phyloP scores from a whole-genome alignment of 257 asterid genomes.

The Voacanga thouarsii region DNA sequence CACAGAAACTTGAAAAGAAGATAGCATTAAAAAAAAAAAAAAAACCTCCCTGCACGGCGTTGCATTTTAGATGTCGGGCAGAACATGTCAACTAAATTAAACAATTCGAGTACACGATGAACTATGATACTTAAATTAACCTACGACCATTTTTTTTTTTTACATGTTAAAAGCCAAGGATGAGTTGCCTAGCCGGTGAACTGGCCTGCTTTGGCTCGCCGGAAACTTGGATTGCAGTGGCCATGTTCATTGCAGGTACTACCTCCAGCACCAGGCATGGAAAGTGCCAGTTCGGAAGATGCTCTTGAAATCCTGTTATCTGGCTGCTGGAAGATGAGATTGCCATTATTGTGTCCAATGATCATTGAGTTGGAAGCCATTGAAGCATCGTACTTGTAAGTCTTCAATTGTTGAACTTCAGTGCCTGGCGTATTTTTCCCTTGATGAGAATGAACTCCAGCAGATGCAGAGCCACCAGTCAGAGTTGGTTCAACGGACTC shows the following conservation, averaged over 20 bases:
- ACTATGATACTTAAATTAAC: not conserved
- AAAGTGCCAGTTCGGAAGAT: conserved; percentile 33
- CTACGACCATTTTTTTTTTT: conserved; percentile 12
- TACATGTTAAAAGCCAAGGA: conserved; percentile 81
- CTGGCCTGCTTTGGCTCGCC: conserved; percentile 34
- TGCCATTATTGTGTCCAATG: conserved; percentile 15
- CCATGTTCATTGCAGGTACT: conserved; percentile 39
- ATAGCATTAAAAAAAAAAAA: no score
- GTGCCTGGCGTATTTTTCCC: conserved; percentile 13
- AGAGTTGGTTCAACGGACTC: conserved; percentile 30
- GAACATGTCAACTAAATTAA: conserved; percentile 8
- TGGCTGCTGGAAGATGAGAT: conserved; percentile 32
- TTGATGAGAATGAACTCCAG: conserved; percentile 25
- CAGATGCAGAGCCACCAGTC: conserved; percentile 27
- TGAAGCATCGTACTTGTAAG: conserved; percentile 25
- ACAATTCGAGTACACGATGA: not conserved
- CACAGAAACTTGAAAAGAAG: not conserved
- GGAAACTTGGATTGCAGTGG: conserved; percentile 55
- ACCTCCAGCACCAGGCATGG: conserved; percentile 44
- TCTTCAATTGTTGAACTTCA: conserved; percentile 14
- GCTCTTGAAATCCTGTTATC: conserved; percentile 30
- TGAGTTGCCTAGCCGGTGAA: conserved; percentile 75
- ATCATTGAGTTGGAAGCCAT: conserved; percentile 19
- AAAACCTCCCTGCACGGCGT: not conserved
- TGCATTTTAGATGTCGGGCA: not conserved